Conservation (phyloP, 768 basidiomycete genomes). For the Galerina sulciceps region DNA sequence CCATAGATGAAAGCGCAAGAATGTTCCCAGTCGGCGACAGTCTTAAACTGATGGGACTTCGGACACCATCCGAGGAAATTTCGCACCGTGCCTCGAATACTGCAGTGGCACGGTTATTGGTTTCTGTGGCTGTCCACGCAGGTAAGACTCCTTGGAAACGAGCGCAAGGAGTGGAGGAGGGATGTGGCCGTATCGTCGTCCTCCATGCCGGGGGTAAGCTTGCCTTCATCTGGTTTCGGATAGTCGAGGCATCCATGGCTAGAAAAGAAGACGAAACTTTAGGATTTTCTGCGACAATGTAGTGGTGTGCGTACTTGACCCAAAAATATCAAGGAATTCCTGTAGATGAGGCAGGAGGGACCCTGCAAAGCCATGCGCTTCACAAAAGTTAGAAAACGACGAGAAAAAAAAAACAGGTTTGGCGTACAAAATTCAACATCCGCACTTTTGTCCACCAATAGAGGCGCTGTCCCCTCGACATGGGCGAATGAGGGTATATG, state of each 20-base stretch:
- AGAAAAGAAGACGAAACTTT: not conserved
- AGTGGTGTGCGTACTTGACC: not conserved
- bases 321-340: slow-evolving; percentile 2
- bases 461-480: not conserved
- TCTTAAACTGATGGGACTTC: slow-evolving; percentile 17
- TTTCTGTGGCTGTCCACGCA: slow-evolving; percentile 17
- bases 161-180: slow-evolving; percentile 33
- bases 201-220: slow-evolving; percentile 23
- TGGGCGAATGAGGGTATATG: slow-evolving; percentile 8
- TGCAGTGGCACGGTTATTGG: slow-evolving; percentile 26
- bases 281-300: not conserved
- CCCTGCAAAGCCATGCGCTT: slow-evolving; percentile 7
- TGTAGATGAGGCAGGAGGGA: slow-evolving; percentile 4
- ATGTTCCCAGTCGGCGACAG: slow-evolving; percentile 27
- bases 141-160: slow-evolving; percentile 34
- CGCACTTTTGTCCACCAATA: not conserved
- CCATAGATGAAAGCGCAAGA: slow-evolving; percentile 24
- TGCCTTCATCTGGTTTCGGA: not conserved
- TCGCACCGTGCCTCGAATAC: slow-evolving; percentile 42
- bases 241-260: not conserved
- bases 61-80: slow-evolving; percentile 24
- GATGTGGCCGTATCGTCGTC: slow-evolving; percentile 25
- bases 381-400: not conserved
- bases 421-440: not conserved
- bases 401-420: not conserved